Base-by-base conservation (phyloP, 805 yeast genomes). In the Barnettozyma botsteinii region DNA sequence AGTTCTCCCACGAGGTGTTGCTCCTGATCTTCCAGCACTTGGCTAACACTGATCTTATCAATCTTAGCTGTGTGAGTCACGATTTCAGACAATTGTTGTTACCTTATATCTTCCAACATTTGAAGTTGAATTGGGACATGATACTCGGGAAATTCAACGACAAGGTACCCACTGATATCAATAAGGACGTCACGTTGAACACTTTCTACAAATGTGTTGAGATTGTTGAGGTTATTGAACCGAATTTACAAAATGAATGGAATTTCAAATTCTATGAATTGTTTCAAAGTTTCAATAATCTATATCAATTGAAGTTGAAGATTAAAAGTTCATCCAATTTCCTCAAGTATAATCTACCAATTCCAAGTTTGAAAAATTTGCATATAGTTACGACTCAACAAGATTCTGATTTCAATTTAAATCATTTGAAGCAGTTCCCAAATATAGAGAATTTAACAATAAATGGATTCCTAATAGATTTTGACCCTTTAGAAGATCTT, bases 391-490 rank as follows among this genome's bases (percentile, higher is more conserved):
- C 66, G 2, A 44, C 39, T 19, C 46, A 43, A 23, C 50, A 47
- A 12, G 50, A 46, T 22, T 55, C 64, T 10, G 50, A 43, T 13
- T 75, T 75, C 49, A 65, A 65, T 42, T 50, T 75, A 43, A 56
- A 62, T 31, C 79, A 75, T 52, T 53, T 75, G 29, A 51, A 46
- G 21, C 54, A 63, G 7, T 71, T 73, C 43, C 43, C 48, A 1
- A 44, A 51, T 5, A 51, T 76, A 31, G 42, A 52, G 8, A 51
- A 50, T 14, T 48, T 75, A n/a, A 47, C 54, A 1, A 56, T 75
- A 12, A 42, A 59, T 35, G 62, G 68, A 15, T 75, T 59, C 36
- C 64, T 54, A 57, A 69, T 61, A 53, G 75, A 59, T 52, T 65
- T 57, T 58, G 75, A 73, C 54, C 42, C 42, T 7, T 59, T 43